These are phyloP conservation scores for Globisporangium cylindrosporum DNA, from an alignment of 352 stramenopile species.

Conservation along the genomic window DNA sequence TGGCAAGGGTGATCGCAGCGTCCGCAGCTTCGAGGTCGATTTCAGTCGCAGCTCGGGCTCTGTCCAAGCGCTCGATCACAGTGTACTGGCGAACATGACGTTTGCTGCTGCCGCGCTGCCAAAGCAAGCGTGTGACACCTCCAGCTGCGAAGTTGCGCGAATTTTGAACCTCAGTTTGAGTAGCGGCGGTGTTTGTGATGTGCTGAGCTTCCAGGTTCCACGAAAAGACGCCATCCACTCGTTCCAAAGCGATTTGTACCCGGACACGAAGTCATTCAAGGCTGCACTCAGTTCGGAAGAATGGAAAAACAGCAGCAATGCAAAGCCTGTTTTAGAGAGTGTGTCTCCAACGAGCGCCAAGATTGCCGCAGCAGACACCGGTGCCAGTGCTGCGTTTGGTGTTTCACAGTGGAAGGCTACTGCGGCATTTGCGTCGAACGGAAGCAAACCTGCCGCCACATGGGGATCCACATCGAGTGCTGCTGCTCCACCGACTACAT, in stretches of 20 bases:
- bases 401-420: background rate
- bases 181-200: slow-evolving; percentile 46
- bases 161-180: slow-evolving; percentile 58
- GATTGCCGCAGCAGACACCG: slow-evolving; percentile 13
- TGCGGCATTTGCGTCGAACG: background rate
- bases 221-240: slow-evolving; percentile 51
- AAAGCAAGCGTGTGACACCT: slow-evolving; percentile 50
- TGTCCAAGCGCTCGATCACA: slow-evolving; percentile 54
- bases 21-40: slow-evolving; percentile 63
- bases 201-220: slow-evolving; percentile 65
- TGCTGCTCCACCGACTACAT: slow-evolving; percentile 1
- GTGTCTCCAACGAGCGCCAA: slow-evolving; percentile 29
- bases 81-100: slow-evolving; percentile 47
- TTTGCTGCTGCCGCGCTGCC: slow-evolving; percentile 50
- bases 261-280: slow-evolving; percentile 38
- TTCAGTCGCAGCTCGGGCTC: slow-evolving; percentile 22
- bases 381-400: slow-evolving; percentile 34
- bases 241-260: slow-evolving; percentile 81
- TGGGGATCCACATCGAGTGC: slow-evolving; percentile 16
- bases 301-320: slow-evolving; percentile 44
- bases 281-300: slow-evolving; percentile 38
- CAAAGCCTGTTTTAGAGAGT: slow-evolving; percentile 35
- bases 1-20: slow-evolving; percentile 65
- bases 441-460: background rate
- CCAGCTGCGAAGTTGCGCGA: slow-evolving; percentile 58